A percentile compares a stretch with the other conserved stretches of the same genome.
These are phyloP conservation scores for Podospora tetraspora DNA, from an alignment of 495 filamentous ascomycete species.

Conservation along the genomic window DNA sequence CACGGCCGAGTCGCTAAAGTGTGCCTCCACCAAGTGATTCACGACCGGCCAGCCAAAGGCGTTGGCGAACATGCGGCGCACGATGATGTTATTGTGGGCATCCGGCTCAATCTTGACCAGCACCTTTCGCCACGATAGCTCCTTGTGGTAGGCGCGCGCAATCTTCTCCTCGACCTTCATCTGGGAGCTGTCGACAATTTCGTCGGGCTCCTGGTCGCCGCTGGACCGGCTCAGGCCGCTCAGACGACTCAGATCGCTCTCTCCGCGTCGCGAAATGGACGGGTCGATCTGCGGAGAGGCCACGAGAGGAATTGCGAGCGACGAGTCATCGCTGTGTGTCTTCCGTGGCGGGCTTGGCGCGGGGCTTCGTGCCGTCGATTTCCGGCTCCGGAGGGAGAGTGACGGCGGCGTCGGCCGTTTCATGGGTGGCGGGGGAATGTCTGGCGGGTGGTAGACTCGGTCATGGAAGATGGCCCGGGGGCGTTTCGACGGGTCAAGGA, in stretches of 20 bases:
- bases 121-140: conserved; percentile 91
- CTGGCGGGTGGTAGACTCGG: conserved; percentile 84
- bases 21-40: conserved; percentile 87
- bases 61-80: conserved; percentile 92
- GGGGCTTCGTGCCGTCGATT: conserved; percentile 8
- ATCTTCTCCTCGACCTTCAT: conserved; percentile 98
- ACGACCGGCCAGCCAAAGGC: conserved; percentile 97
- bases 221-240: conserved; percentile 34
- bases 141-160: conserved; percentile 85
- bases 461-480: conserved; percentile 95
- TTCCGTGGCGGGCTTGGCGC: conserved; percentile 12
- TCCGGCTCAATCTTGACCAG: conserved; percentile 92
- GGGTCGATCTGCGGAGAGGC: conserved; percentile 19
- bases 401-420: conserved; percentile 48
- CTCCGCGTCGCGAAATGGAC: conserved; percentile 22
- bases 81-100: conserved; percentile 97
- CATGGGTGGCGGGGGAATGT: conserved; percentile 78
- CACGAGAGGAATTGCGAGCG: not conserved
- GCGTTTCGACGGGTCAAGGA: conserved; percentile 76
- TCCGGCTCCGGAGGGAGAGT: conserved; percentile 30
- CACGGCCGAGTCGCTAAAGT: conserved; percentile 68
- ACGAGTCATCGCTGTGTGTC: not conserved
- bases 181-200: conserved; percentile 48
- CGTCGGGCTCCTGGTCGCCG: conserved; percentile 34
- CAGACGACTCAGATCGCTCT: conserved; percentile 28